Evolutionary conservation across 257 asterid species (phyloP), one percentile per base, ranked within the genome.

Genomic region (Fraxinus quadrangulata): DNA sequence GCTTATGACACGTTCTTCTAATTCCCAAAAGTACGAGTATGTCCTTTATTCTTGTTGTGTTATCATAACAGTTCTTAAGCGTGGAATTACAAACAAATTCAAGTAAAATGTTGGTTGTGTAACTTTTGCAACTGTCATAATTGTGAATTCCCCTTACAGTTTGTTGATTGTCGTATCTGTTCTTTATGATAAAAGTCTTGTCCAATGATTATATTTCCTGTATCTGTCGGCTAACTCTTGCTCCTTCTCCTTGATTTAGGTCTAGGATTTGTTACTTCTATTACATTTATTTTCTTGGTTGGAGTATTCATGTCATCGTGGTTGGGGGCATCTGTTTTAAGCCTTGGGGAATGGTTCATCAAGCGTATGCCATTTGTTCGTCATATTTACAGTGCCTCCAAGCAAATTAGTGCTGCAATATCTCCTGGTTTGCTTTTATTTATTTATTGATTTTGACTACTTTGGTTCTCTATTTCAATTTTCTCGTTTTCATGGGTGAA

Each of bases 301-400:
- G 96, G 96, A 80, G 91, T 91, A 66, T 91, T 91, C 83, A 89
- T 89, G 93, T 91, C 96, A 39, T 91, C 96, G 23, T 91, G 96
- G 96, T 74, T 91, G 87, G 96, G 96, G 70, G 79, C 94, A 81
- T 89, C 96, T 71, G 87, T 89, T 72, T 81, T 91, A 84, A 83
- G 88, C 83, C 89, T 91, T 26, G 94, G 96, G 40, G 96, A 91
- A 83, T 91, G 96, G 96, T 91, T 88, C 78, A 91, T 91, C 77
- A 91, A 88, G 71, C 91, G 96, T 65, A 89, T 91, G 96, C 96
- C 96, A 77, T 90, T 91, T 81, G 92, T 91, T 83, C 90, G 90
- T 69, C 96, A 91, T 79, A 88, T 91, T 83, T 91, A 91, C 82
- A 89, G 83, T 66, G 96, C 96, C 86, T 89, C 94, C n/a, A 91